Evolutionary conservation across 176 grass and related monocot genomes (phyloP), one percentile per base, ranked within the genome.

Genomic region (Puya raimondii): DNA sequence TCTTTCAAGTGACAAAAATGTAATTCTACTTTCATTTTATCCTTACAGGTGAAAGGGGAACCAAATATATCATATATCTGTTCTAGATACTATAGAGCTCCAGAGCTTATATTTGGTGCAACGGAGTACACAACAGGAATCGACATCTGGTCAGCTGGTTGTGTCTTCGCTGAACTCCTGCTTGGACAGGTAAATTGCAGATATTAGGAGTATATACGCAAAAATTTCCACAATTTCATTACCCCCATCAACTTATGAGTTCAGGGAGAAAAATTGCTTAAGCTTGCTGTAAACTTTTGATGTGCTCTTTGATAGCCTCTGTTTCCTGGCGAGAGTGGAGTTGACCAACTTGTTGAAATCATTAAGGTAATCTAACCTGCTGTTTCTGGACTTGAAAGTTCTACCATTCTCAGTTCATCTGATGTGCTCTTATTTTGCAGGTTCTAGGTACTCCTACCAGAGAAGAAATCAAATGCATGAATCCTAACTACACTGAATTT

Each of bases 41-140:
- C 47, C 70, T 22, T 23, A 53, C 76, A 96, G 91, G 91, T 96
- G 29, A 80, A 78, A 80, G 91, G 91, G 13, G 91, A 96, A 80
- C 84, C 84, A 47, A 96, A 96, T 83, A 96, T 96, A 80, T 90
- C 91, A 66, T 96, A 96, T 61, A 96, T 96, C 51, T 96, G 91
- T 72, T 96, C 91, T 49, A 85, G 91, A 82, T 96, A 90, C 50
- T 96, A 96, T 61, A 83, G 91, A 90, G 91, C 91, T 67, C 91
- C 91, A 66, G 91, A 96, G 67, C 84, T 90, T 65, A 96, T 96
- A 78, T 96, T 96, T 80, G 91, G 91, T 67, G 91, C 91, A 50
- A 85, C 91, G 0, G 87, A 96, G 65, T 96, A 96, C 64, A 90
- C 91, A 63, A 87, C 82, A 57, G 91, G 87, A 72, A 96, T 96